These are phyloP conservation scores for Venturiaceae sp. DNA, from an alignment of 2,329 filamentous ascomycete species.

Conservation along the genomic window DNA sequence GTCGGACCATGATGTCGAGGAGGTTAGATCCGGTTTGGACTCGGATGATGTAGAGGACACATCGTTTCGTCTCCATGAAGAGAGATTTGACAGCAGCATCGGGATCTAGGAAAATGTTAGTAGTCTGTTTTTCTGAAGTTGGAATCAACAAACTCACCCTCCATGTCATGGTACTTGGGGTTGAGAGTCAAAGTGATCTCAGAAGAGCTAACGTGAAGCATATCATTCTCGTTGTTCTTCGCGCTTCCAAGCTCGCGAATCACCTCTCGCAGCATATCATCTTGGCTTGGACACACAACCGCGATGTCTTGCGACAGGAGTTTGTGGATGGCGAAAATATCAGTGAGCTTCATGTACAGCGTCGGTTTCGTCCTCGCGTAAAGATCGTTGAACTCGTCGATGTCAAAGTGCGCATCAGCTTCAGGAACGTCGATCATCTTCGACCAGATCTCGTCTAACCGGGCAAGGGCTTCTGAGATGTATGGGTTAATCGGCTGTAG, in stretches of 20 bases:
- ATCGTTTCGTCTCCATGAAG: slow-evolving; percentile 97
- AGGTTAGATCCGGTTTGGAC: slow-evolving; percentile 86
- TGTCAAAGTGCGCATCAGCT: slow-evolving; percentile 88
- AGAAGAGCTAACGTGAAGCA: slow-evolving; percentile 73
- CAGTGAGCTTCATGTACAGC: slow-evolving; percentile 97
- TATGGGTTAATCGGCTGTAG: slow-evolving; percentile 92
- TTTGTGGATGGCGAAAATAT: slow-evolving; percentile 93
- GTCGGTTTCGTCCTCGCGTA: slow-evolving; percentile 95
- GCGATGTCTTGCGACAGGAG: slow-evolving; percentile 72
- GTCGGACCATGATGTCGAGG: slow-evolving; percentile 91
- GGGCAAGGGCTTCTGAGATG: slow-evolving; percentile 72
- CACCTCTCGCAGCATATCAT: slow-evolving; percentile 84
- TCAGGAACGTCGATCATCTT: slow-evolving; percentile 75
- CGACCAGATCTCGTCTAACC: slow-evolving; percentile 65
- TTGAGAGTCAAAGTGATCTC: slow-evolving; percentile 89
- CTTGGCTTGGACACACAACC: slow-evolving; percentile 65
- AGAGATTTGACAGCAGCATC: slow-evolving; percentile 85
- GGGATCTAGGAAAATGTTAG: slow-evolving; percentile 50
- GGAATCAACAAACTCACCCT: slow-evolving; percentile 41
- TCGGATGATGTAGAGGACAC: slow-evolving; percentile 93
- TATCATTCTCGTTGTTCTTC: slow-evolving; percentile 91
- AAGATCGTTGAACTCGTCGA: slow-evolving; percentile 97
- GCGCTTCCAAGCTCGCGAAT: slow-evolving; percentile 90
- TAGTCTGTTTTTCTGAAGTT: too few relatives aligned
- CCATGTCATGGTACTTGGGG: slow-evolving; percentile 78